Percentiles rank a stretch among this genome's conserved stretches.
These are phyloP conservation scores for Handroanthus guayacan DNA, from an alignment of 257 asterid genomes.

Conservation along the genomic window DNA sequence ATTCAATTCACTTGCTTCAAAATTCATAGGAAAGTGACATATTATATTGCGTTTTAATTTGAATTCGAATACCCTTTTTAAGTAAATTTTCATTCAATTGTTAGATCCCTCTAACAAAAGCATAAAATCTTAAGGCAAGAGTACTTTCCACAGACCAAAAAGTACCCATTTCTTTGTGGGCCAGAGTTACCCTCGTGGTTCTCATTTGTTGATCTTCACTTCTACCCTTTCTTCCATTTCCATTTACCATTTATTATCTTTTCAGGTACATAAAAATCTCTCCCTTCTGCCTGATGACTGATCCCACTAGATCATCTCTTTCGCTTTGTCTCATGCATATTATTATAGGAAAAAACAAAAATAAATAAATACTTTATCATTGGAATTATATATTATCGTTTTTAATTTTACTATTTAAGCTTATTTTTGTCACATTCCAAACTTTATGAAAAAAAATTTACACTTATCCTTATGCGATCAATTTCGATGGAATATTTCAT, in stretches of 20 bases:
- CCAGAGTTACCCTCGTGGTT: conserved; percentile 10
- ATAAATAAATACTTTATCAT: too few species aligned
- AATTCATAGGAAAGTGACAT: not conserved
- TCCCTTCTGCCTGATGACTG: conserved; percentile 52
- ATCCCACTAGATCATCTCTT: conserved; percentile 39
- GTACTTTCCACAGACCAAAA: not conserved
- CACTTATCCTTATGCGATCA: too few species aligned
- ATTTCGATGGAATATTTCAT: too few species aligned
- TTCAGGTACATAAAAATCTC: conserved; percentile 38
- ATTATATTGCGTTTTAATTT: not conserved
- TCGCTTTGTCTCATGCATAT: conserved; percentile 34
- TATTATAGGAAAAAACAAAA: too few species aligned
- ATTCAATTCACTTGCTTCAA: too few species aligned
- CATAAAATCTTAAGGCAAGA: not conserved
- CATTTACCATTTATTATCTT: conserved; percentile 34
- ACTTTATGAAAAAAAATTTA: too few species aligned
- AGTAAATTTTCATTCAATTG: not conserved
- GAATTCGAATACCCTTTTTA: not conserved
- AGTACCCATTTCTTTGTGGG: conserved; percentile 12
- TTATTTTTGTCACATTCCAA: too few species aligned
- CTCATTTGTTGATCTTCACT: not conserved
- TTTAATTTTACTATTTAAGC: too few species aligned
- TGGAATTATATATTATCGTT: too few species aligned
- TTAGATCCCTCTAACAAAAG: not conserved
- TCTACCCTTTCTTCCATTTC: conserved; percentile 21